Percentiles rank a stretch among this genome's conserved stretches.
Conservation (phyloP, 805 yeast species). For the Starmerella stigmatis region DNA sequence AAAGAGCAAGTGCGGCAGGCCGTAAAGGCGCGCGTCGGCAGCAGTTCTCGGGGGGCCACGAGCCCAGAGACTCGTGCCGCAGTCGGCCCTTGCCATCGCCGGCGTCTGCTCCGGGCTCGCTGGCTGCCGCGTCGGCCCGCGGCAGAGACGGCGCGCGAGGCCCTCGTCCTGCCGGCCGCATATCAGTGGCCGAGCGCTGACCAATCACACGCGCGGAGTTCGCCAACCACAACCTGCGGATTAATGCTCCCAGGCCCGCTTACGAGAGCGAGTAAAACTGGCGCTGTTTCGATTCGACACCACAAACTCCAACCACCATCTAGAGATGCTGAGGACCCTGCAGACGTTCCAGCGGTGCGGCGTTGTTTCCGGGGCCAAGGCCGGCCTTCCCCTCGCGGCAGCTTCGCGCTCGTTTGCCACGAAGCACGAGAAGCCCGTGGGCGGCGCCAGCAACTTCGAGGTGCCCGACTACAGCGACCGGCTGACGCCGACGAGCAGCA, state of each 20-base stretch:
- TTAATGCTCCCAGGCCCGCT: conserved; percentile 10
- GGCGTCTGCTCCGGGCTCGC: too few relatives aligned
- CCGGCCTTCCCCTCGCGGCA: conserved; percentile 4
- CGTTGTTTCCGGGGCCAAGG: conserved; percentile 8
- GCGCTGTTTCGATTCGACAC: neutral
- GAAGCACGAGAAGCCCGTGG: conserved; percentile 25
- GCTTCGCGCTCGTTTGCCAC: conserved; percentile 17
- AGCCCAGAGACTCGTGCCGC: too few relatives aligned
- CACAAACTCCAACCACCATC: neutral
- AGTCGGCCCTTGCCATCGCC: too few relatives aligned
- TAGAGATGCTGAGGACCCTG: conserved; percentile 18
- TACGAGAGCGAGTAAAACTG: conserved; percentile 13
- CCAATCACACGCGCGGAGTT: conserved; percentile 10
- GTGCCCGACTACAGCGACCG: conserved; percentile 84
- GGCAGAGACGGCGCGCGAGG: too few relatives aligned
- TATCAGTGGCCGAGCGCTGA: conserved; percentile 3
- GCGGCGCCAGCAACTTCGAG: conserved; percentile 54
- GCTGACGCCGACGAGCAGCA: conserved; percentile 57
- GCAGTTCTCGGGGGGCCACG: too few relatives aligned
- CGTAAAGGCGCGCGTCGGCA: too few relatives aligned
- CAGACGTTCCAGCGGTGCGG: conserved; percentile 17
- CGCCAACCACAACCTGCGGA: conserved; percentile 19
- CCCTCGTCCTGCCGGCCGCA: too few relatives aligned
- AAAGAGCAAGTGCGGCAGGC: too few relatives aligned
- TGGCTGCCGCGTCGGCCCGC: too few relatives aligned